Conservation (phyloP, 768 basidiomycete species). For the Leccinum disarticulatum region DNA sequence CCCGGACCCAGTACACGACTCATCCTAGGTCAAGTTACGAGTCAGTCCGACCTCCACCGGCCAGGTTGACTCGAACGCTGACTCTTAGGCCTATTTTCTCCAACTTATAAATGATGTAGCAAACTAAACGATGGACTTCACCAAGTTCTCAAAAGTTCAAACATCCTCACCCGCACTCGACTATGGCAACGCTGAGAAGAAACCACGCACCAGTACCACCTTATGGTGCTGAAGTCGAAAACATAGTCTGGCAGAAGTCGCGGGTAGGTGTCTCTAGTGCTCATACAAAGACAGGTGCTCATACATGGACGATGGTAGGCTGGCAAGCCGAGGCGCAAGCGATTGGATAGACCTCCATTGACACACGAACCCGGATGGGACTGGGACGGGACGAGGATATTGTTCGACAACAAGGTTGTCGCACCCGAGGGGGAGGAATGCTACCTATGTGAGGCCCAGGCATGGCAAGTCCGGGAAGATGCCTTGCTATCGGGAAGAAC, state of each 20-base stretch:
- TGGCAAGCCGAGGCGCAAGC: constrained; percentile 16
- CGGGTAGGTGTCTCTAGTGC: constrained; percentile 8
- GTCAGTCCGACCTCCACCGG: constrained; percentile 1
- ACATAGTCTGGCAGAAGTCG: constrained; percentile 12
- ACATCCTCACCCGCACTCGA: not conserved
- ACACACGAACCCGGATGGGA: constrained; percentile 23
- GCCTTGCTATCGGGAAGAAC: not conserved
- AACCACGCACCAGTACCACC: constrained; percentile 7
- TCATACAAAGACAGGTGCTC: not conserved
- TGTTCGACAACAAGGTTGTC: not conserved
- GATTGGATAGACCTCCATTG: constrained; percentile 13
- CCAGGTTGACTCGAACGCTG: constrained; percentile 11
- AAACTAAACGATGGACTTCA: not conserved
- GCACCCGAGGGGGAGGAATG: not conserved
- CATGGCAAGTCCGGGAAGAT: not conserved
- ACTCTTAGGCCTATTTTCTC: not conserved
- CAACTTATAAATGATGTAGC: constrained; percentile 15
- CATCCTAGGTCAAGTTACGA: constrained; percentile 12
- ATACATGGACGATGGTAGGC: constrained; percentile 4
- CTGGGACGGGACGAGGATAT: constrained; percentile 22
- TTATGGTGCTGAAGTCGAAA: constrained; percentile 8
- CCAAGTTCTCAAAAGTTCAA: not conserved
- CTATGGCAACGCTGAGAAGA: constrained; percentile 24
- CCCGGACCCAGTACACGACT: constrained; percentile 9
- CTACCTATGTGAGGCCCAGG: not conserved